Evolutionary conservation across 176 grass and related monocot species (phyloP).

Genomic region (Bolboschoenus planiculmis): DNA sequence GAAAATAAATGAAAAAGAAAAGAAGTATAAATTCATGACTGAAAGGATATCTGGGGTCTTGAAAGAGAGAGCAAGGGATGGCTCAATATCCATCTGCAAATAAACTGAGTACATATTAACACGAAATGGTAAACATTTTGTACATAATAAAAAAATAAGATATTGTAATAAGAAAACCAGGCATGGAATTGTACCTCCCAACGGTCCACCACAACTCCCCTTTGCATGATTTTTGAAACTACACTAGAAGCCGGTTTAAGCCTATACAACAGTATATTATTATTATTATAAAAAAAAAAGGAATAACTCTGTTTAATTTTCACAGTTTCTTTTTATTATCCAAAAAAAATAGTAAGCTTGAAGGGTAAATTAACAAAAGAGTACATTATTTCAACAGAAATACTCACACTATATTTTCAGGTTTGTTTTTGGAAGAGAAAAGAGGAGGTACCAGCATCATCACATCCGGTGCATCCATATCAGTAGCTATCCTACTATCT

Average conservation of each 20-base stretch:
- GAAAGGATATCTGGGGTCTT: conserved; percentile 87
- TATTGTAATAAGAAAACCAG: not conserved
- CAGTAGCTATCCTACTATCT: conserved; percentile 32
- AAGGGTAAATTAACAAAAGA: not conserved
- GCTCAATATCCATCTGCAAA: conserved; percentile 74
- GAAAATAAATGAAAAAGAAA: not conserved
- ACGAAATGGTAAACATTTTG: conserved; percentile 6
- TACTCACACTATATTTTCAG: conserved; percentile 80
- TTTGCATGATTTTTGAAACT: conserved; percentile 70
- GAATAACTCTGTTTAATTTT: not conserved
- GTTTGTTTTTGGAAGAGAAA: conserved; percentile 75
- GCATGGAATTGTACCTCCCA: conserved; percentile 65
- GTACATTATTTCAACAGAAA: not conserved
- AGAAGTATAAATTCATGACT: not conserved
- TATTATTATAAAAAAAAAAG: conserved; percentile 11
- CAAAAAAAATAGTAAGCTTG: not conserved
- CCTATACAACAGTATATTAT: conserved; percentile 32
- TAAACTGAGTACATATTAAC: conserved; percentile 22
- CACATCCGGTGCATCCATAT: conserved; percentile 51
- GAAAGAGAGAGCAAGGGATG: conserved; percentile 69
- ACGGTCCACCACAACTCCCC: conserved; percentile 44
- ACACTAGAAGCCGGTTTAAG: conserved; percentile 66
- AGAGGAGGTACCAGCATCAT: conserved; percentile 90
- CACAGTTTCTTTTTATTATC: not conserved
- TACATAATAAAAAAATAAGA: conserved; percentile 1